Percentiles rank a stretch among this genome's conserved stretches.
Conservation (phyloP, 1,139 yeast genomes). For the Scheffersomyces illinoinensis region DNA sequence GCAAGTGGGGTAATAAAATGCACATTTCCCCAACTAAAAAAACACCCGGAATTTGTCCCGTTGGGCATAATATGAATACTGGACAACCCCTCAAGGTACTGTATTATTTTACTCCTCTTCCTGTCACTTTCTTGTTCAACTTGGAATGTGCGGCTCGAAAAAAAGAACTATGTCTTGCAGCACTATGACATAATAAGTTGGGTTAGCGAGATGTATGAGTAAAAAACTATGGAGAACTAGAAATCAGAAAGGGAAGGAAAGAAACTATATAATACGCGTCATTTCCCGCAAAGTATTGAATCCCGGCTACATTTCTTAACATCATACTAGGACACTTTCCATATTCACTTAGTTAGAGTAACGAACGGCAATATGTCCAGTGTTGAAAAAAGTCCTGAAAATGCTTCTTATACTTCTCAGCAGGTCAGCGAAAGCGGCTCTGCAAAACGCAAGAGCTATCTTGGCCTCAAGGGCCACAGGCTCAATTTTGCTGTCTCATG, state of each 20-base stretch:
- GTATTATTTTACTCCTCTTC: neutral
- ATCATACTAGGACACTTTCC: neutral
- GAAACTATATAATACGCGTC: neutral
- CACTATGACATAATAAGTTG: neutral
- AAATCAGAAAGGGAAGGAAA: neutral
- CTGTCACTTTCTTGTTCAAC: neutral
- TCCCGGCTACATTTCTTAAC: neutral
- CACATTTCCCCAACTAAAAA: neutral
- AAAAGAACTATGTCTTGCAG: neutral
- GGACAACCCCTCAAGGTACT: neutral
- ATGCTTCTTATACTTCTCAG: neutral
- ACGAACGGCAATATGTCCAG: neutral
- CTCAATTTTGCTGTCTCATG: conserved; percentile 27
- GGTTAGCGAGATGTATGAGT: neutral
- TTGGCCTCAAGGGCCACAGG: conserved; percentile 28
- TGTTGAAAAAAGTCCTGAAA: neutral
- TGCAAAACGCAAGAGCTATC: conserved; percentile 14
- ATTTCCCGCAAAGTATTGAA: neutral
- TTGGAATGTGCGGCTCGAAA: neutral
- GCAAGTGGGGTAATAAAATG: neutral
- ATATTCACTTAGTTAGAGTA: neutral
- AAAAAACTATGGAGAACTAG: neutral
- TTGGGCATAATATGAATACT: neutral
- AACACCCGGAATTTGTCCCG: neutral
- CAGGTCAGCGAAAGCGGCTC: neutral